A percentile compares a stretch with the other conserved stretches of the same genome.
phyloP scores from a whole-genome alignment of 208 protist genomes.

The Trypanosoma cruzi region DNA sequence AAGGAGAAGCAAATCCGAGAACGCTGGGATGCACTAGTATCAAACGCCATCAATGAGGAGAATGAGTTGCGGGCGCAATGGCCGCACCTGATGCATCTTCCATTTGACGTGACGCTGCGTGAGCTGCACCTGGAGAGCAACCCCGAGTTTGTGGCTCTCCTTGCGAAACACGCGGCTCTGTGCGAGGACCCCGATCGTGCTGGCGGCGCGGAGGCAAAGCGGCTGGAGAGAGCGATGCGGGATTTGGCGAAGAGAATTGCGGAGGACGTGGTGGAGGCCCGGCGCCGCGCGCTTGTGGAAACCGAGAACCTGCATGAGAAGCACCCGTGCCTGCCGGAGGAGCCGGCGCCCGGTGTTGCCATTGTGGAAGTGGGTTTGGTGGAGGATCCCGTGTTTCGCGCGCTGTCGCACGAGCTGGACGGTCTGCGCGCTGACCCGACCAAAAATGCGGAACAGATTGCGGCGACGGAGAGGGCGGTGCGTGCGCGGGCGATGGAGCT shows the following conservation, averaged over 20 bases:
- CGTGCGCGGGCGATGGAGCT: conserved; percentile 25
- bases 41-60: conserved; percentile 34
- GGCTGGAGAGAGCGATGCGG: too few species aligned
- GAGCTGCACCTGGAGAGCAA: conserved; percentile 35
- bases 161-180: conserved; percentile 41
- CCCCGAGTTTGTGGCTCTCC: conserved; percentile 31
- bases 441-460: conserved; percentile 18
- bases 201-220: too few species aligned
- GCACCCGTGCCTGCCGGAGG: too few species aligned
- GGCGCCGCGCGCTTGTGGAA: too few species aligned
- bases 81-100: conserved; percentile 40
- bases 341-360: too few species aligned
- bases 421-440: conserved; percentile 27
- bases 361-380: conserved; percentile 25
- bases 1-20: conserved; percentile 52
- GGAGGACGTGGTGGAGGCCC: too few species aligned
- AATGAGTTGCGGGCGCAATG: conserved; percentile 35
- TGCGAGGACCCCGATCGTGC: conserved; percentile 28
- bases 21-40: conserved; percentile 38
- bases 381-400: conserved; percentile 47
- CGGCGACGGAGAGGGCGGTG: conserved; percentile 26
- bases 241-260: too few species aligned
- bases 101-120: too few species aligned
- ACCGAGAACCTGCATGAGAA: too few species aligned
- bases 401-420: conserved; percentile 37